A percentile compares a stretch with the other conserved stretches of the same genome.
phyloP scores from a whole-genome alignment of 805 yeast genomes.

The Kodamaea jinghongensis region DNA sequence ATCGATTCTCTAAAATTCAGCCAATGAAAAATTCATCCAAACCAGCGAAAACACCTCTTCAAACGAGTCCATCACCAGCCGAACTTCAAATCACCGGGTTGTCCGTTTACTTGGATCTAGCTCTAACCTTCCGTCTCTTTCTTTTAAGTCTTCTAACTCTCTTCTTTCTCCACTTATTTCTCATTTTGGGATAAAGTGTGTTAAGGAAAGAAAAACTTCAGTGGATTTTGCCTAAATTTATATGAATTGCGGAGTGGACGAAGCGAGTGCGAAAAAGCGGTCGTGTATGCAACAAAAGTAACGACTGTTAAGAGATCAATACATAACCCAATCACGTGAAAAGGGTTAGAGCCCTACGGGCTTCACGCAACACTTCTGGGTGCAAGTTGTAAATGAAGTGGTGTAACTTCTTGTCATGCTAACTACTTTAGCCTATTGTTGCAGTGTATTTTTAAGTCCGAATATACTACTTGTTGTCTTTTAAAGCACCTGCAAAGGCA shows the following conservation, averaged over 20 bases:
- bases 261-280: constrained; percentile 7
- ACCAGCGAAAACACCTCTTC: constrained; percentile 1
- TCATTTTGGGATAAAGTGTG: constrained; percentile 52
- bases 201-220: constrained; percentile 12
- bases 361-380: no score
- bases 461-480: no score
- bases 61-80: constrained; percentile 1
- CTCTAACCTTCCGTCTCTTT: constrained; percentile 99
- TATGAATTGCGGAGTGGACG: constrained; percentile 5
- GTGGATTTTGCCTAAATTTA: constrained; percentile 17
- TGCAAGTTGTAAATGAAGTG: no score
- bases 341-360: constrained; percentile 7
- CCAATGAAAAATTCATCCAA: neutral
- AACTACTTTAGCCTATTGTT: no score
- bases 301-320: constrained; percentile 3
- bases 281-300: constrained; percentile 23
- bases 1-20: constrained; percentile 2
- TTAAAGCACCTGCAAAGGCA: no score
- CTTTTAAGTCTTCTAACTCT: constrained; percentile 99
- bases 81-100: constrained; percentile 5
- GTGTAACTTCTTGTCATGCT: no score
- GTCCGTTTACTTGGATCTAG: constrained; percentile 95
- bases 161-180: constrained; percentile 99
- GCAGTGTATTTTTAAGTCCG: no score
- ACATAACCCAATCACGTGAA: constrained; percentile 8